Evolutionary conservation across 306 rosid genomes (phyloP).

Genomic region (Vicia sativa): DNA sequence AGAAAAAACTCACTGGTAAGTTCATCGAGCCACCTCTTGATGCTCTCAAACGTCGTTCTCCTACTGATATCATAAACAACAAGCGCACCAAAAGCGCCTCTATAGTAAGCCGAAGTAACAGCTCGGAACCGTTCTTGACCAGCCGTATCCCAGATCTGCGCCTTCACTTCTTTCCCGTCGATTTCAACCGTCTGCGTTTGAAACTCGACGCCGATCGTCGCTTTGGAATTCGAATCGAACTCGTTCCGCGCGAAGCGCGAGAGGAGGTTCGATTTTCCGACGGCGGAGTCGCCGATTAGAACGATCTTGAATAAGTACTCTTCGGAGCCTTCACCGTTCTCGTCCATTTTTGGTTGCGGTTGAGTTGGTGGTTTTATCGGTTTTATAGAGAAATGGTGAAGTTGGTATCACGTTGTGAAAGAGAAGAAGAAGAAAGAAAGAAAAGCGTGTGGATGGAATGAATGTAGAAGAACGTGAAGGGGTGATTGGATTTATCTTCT

Average conservation of each 20-base stretch:
- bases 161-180: slow-evolving; percentile 81
- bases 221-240: slow-evolving; percentile 78
- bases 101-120: slow-evolving; percentile 91
- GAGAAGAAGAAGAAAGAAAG: neutral
- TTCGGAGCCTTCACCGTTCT: slow-evolving; percentile 51
- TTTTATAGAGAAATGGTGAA: neutral
- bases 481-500: neutral
- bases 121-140: slow-evolving; percentile 94
- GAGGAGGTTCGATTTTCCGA: slow-evolving; percentile 83
- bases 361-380: neutral
- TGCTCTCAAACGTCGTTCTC: slow-evolving; percentile 60
- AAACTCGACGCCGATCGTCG: slow-evolving; percentile 89
- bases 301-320: slow-evolving; percentile 90
- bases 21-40: slow-evolving; percentile 86
- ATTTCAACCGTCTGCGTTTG: slow-evolving; percentile 82
- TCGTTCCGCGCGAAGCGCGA: slow-evolving; percentile 85
- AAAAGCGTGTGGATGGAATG: neutral
- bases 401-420: slow-evolving; percentile 28
- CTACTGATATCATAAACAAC: slow-evolving; percentile 81
- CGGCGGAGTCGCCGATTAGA: slow-evolving; percentile 89
- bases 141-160: slow-evolving; percentile 99
- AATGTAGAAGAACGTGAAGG: slow-evolving; percentile 30
- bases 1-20: slow-evolving; percentile 54
- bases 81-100: slow-evolving; percentile 91
- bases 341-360: slow-evolving; percentile 1